Conservation (phyloP, 768 basidiomycete genomes). For the Pleurotus tuber-regium region DNA sequence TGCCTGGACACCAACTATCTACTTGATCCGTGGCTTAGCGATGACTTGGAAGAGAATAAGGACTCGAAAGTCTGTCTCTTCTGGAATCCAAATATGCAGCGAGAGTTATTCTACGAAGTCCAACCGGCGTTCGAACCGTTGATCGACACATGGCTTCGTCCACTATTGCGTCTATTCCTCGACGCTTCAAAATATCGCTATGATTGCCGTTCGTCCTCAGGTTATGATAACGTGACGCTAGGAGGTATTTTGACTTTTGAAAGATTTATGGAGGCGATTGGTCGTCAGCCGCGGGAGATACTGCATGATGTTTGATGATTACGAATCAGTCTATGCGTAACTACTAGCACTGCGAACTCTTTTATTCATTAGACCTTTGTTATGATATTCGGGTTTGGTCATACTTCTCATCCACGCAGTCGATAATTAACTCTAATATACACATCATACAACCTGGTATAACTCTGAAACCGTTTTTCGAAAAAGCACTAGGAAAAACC, state of each 20-base stretch:
- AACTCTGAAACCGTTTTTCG: too few relatives aligned
- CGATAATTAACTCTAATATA: too few relatives aligned
- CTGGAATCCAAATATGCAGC: neutral
- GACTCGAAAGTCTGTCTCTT: neutral
- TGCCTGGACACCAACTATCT: neutral
- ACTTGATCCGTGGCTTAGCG: neutral
- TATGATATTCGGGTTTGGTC: too few relatives aligned
- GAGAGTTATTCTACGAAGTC: neutral
- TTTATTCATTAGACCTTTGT: too few relatives aligned
- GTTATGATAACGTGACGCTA: neutral
- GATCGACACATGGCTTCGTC: neutral
- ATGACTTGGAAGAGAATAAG: neutral
- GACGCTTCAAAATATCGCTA: neutral
- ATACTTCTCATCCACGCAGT: too few relatives aligned
- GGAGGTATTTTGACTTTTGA: neutral
- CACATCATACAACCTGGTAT: too few relatives aligned
- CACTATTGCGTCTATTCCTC: neutral
- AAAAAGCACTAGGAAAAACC: too few relatives aligned
- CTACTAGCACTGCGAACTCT: too few relatives aligned
- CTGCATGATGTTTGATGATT: neutral
- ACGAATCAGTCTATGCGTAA: neutral
- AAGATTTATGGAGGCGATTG: neutral
- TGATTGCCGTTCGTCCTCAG: neutral
- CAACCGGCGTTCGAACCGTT: neutral
- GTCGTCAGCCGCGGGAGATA: neutral